phyloP scores from a whole-genome alignment of 345 rosid genomes.

The Iberis pinnata region DNA sequence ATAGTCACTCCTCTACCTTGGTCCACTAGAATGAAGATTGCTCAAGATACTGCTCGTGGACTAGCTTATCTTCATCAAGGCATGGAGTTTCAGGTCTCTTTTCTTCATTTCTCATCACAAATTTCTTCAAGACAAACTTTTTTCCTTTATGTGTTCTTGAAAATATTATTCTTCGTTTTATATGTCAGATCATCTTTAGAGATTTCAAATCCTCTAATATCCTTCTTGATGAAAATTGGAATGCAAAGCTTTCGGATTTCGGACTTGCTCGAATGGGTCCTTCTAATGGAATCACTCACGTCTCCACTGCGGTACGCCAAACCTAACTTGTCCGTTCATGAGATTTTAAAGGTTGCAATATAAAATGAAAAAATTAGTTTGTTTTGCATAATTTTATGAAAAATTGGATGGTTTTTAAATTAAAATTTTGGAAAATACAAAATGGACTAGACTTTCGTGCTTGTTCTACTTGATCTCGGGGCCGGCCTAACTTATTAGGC shows the following conservation, averaged over 20 bases:
- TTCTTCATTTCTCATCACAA: not conserved
- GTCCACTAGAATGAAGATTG: constrained; percentile 68
- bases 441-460: too few relatives aligned
- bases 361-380: too few relatives aligned
- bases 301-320: constrained; percentile 68
- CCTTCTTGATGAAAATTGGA: constrained; percentile 87
- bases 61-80: constrained; percentile 86
- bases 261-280: constrained; percentile 98
- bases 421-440: too few relatives aligned
- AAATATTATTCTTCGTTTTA: not conserved
- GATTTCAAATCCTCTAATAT: constrained; percentile 96
- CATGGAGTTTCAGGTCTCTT: constrained; percentile 85
- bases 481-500: not conserved
- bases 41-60: constrained; percentile 82
- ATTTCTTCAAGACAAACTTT: not conserved
- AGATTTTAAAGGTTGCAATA: too few relatives aligned
- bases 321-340: too few relatives aligned
- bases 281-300: constrained; percentile 76
- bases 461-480: too few relatives aligned
- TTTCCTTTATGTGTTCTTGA: not conserved
- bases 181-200: constrained; percentile 74
- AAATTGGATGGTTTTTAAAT: too few relatives aligned
- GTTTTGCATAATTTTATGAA: too few relatives aligned
- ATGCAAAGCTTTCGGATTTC: constrained; percentile 85
- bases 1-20: constrained; percentile 69